phyloP scores from a whole-genome alignment of 768 basidiomycete species.

The Polyporus arcularius region DNA sequence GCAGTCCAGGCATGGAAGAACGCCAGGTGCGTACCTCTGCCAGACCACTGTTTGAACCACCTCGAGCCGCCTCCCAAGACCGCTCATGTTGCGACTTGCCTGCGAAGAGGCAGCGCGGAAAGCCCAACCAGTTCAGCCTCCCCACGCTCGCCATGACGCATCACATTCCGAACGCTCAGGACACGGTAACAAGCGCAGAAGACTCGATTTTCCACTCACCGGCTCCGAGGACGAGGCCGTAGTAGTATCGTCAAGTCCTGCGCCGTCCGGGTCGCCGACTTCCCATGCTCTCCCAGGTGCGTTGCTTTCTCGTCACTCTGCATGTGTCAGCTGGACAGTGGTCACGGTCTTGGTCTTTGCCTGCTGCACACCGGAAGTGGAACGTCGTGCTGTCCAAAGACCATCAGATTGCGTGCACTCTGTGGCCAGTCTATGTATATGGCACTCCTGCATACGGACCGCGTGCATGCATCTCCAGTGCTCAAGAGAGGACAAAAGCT shows the following conservation, averaged over 20 bases:
- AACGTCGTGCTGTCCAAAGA: too few relatives aligned
- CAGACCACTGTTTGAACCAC: too few relatives aligned
- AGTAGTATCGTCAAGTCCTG: slow-evolving; percentile 7
- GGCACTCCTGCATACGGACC: too few relatives aligned
- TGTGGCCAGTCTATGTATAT: too few relatives aligned
- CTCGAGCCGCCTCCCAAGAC: slow-evolving; percentile 7
- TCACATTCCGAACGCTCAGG: background rate
- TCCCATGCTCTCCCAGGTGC: slow-evolving; percentile 5
- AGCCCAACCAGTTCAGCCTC: background rate
- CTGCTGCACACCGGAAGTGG: too few relatives aligned
- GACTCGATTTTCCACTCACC: slow-evolving; percentile 22
- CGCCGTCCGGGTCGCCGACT: slow-evolving; percentile 6
- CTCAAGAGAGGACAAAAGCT: too few relatives aligned
- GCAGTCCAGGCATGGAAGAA: slow-evolving; percentile 69
- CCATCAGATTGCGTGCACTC: too few relatives aligned
- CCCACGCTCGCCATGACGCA: background rate
- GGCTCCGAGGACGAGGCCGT: slow-evolving; percentile 12
- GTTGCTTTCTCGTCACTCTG: too few relatives aligned
- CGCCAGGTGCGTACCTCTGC: slow-evolving; percentile 52
- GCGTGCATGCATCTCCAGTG: too few relatives aligned
- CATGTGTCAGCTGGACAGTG: background rate
- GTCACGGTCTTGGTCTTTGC: background rate
- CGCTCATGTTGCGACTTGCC: slow-evolving; percentile 17
- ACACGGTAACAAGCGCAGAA: slow-evolving; percentile 14
- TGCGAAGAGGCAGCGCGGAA: slow-evolving; percentile 10